Base-by-base conservation (phyloP, 2,329 filamentous ascomycete genomes). In the Trichophyton benhamiae region DNA sequence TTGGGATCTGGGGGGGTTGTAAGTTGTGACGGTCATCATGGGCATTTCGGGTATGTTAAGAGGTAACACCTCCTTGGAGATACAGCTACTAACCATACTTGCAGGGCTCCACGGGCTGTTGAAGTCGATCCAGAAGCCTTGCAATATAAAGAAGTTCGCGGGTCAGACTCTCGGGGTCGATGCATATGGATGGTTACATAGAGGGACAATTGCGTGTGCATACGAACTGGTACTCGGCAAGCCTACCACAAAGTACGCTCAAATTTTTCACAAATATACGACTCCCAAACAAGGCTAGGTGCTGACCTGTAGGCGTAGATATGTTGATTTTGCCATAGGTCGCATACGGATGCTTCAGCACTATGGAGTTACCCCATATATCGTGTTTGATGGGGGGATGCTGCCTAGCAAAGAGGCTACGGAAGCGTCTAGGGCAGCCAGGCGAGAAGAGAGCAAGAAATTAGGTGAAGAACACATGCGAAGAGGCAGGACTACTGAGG, bases 131-230 rank as follows among this genome's bases (percentile, higher is more conserved):
- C 94, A 99, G 63, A 91, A 88, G 70, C 88, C 88, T 70, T 88
- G 84, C 58, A 88, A 89, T 67, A 80, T 99, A 63, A 95, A 91
- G 72, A 91, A 91, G 70, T 96, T 88, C 74, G 78, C 83, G 11
- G 94, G 92, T 59, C 86, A 95, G 75, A 95, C 88, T 1, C 82
- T 99, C 55, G 95, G 88, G n/a, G 86, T 99, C 41, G 94, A 99
- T 74, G 92, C 88, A 62, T 99, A 99, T 80, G 94, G 92, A 72
- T 99, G 95, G 94, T 85, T 99, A 61, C 94, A 99, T 75, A 87
- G 94, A 67, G 95, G 91, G 60, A 91, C 91, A 55, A 86, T 95
- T 66, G 83, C 89, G 58, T 97, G 92, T 77, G 90, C 92, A 65
- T 84, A 94, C 69, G 94, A 97, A 69, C 82, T 99, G 65, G 94